Base-by-base conservation (phyloP, 495 filamentous ascomycete species). In the Friedmanniomyces simplex region DNA sequence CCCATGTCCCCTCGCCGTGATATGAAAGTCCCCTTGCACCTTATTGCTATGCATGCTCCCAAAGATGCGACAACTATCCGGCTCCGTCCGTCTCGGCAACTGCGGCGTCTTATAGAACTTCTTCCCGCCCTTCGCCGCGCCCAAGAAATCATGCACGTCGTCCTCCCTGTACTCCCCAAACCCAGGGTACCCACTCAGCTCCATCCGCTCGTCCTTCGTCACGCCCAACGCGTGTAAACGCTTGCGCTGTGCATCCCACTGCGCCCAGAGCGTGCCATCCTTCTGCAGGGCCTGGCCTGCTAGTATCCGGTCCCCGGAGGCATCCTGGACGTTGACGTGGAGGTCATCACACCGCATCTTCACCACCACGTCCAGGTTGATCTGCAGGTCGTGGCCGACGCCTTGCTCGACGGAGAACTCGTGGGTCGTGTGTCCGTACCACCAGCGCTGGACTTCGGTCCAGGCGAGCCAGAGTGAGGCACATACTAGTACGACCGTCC, bases 11-110 rank as follows among this genome's bases (percentile, higher is more conserved):
- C 90, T 71, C 1, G 94, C 94, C 12, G 91, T 99, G 64, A 99
- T 94, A 67, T 99, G 93, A 67, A 99, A 97, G 71, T 99, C 91
- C 0, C 94, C 93, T 70, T 95, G 91, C 49, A 99, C 93, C 71
- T 93, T 95, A 66, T 97, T 96, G 42, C 90, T 78, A 67, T 93
- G 87, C 62, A 99, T 70, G 58, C 83, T 91, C 0, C 93, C 93
- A 66, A 80, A 99, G 50, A 99, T 84, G 37, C 93, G 77, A 72
- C 93, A 99, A 7, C 78, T 74, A 73, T 89, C 73, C 73, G 77
- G 41, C 57, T 60, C 52, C 48, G 75, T 64, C 11, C 78, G 71
- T 55, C 85, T 74, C 63, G 79, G 76, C 57, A 91, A 60, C 55
- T 74, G 75, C 14, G 89, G 89, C 6, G 83, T 89, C 74, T 84